A percentile compares a stretch with the other conserved stretches of the same genome.
phyloP scores from a whole-genome alignment of 2,329 filamentous ascomycete species.

The Alternaria conjuncta region DNA sequence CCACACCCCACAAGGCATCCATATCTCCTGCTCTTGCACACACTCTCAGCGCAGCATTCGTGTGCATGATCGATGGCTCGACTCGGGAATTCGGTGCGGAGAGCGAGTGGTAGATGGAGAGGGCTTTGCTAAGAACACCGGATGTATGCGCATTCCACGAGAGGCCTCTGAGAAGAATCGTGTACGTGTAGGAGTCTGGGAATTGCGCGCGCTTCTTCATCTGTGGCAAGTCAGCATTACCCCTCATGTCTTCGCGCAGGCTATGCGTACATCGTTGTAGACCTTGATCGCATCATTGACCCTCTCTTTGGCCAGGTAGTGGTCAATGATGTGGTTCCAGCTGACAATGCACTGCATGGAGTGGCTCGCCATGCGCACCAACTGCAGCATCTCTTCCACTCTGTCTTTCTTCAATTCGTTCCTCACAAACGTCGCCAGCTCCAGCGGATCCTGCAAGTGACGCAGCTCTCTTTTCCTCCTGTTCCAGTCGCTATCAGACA shows the following conservation, averaged over 20 bases:
- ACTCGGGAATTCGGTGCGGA: slow-evolving; percentile 67
- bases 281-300: slow-evolving; percentile 73
- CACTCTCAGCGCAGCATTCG: slow-evolving; percentile 85
- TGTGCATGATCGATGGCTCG: slow-evolving; percentile 78
- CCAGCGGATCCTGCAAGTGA: slow-evolving; percentile 72
- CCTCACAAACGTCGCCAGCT: slow-evolving; percentile 72
- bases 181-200: slow-evolving; percentile 84
- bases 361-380: slow-evolving; percentile 74
- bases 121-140: slow-evolving; percentile 69
- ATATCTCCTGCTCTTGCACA: slow-evolving; percentile 77
- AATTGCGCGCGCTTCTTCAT: slow-evolving; percentile 93
- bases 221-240: slow-evolving; percentile 42
- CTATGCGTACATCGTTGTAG: slow-evolving; percentile 77
- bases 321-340: slow-evolving; percentile 86
- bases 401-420: slow-evolving; percentile 65
- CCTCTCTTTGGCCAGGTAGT: slow-evolving; percentile 67
- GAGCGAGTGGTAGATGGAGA: slow-evolving; percentile 80
- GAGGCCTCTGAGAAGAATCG: slow-evolving; percentile 79
- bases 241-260: neutral
- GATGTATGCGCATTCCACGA: slow-evolving; percentile 64
- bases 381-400: slow-evolving; percentile 69
- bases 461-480: slow-evolving; percentile 63
- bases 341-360: slow-evolving; percentile 71
- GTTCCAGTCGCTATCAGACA: slow-evolving; percentile 38
- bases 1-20: slow-evolving; percentile 80